Evolutionary conservation across 208 protist species (phyloP).

Genomic region (Trypanosoma boissoni): DNA sequence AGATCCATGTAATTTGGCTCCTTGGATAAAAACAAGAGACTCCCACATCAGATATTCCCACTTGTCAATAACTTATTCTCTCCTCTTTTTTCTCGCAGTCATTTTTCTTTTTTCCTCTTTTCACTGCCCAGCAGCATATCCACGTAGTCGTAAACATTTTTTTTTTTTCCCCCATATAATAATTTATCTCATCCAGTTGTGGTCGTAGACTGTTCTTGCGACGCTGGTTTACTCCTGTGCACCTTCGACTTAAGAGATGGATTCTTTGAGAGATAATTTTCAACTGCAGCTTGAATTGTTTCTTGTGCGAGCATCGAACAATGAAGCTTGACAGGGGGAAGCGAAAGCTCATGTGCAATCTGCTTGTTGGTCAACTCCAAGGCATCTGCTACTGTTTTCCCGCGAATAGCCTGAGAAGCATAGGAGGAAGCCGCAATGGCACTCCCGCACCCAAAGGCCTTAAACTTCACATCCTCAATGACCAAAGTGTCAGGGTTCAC

Average conservation of each 20-base stretch:
- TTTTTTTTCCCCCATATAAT: not conserved
- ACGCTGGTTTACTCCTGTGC: constrained; percentile 27
- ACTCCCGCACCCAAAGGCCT: constrained; percentile 99
- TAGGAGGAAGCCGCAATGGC: constrained; percentile 98
- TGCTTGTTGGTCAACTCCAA: constrained; percentile 97
- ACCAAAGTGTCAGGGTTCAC: constrained; percentile 88
- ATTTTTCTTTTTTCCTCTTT: not conserved
- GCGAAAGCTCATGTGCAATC: constrained; percentile 97
- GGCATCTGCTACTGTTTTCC: constrained; percentile 97
- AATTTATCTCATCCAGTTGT: not conserved
- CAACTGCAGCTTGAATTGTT: constrained; percentile 97
- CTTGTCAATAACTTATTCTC: not conserved
- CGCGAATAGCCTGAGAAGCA: constrained; percentile 97
- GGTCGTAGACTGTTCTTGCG: constrained; percentile 2
- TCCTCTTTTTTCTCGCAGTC: not conserved
- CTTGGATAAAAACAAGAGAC: not conserved
- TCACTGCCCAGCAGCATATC: not conserved
- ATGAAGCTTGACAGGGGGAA: constrained; percentile 99
- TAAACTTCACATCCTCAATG: constrained; percentile 96
- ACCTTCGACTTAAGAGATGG: constrained; percentile 90
- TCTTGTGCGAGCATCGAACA: constrained; percentile 99
- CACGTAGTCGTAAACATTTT: too few species aligned
- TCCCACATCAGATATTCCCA: not conserved
- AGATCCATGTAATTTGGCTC: too few species aligned
- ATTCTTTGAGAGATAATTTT: constrained; percentile 96